These are phyloP conservation scores for Phaeophleospora eucalypticola DNA, from an alignment of 2,329 filamentous ascomycete genomes.

Conservation along the genomic window DNA sequence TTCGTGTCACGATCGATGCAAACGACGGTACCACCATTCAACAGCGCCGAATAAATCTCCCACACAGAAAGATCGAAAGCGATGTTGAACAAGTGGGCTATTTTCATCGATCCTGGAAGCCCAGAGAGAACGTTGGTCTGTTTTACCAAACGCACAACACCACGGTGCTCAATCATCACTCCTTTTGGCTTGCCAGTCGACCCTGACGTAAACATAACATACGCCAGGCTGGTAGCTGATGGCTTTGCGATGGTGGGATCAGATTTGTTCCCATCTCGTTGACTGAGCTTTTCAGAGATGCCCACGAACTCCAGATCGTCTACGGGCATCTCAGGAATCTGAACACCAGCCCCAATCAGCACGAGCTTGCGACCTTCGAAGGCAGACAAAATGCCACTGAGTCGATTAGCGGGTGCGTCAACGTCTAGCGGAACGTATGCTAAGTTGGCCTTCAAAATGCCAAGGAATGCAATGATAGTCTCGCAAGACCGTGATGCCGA, in stretches of 20 bases:
- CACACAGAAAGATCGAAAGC: slow-evolving; percentile 7
- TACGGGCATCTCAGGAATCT: neutral
- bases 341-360: slow-evolving; percentile 3
- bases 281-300: neutral
- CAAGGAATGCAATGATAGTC: slow-evolving; percentile 4
- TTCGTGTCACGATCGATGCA: slow-evolving; percentile 5
- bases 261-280: neutral
- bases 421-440: slow-evolving; percentile 8
- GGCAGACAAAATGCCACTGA: slow-evolving; percentile 3
- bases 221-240: slow-evolving; percentile 7
- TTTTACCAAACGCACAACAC: slow-evolving; percentile 5
- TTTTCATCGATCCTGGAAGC: neutral
- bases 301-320: slow-evolving; percentile 1
- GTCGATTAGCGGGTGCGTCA: slow-evolving; percentile 3
- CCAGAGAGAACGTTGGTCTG: slow-evolving; percentile 4
- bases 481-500: slow-evolving; percentile 1
- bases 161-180: slow-evolving; percentile 13
- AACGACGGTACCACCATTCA: slow-evolving; percentile 8
- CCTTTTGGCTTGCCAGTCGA: slow-evolving; percentile 20
- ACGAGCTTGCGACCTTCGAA: slow-evolving; percentile 3
- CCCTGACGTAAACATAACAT: slow-evolving; percentile 17
- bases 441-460: slow-evolving; percentile 7
- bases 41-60: slow-evolving; percentile 8
- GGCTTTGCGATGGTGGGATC: neutral
- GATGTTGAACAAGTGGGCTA: slow-evolving; percentile 6